phyloP scores from a whole-genome alignment of 1,139 yeast species.

The Sugiyamaella japonica region DNA sequence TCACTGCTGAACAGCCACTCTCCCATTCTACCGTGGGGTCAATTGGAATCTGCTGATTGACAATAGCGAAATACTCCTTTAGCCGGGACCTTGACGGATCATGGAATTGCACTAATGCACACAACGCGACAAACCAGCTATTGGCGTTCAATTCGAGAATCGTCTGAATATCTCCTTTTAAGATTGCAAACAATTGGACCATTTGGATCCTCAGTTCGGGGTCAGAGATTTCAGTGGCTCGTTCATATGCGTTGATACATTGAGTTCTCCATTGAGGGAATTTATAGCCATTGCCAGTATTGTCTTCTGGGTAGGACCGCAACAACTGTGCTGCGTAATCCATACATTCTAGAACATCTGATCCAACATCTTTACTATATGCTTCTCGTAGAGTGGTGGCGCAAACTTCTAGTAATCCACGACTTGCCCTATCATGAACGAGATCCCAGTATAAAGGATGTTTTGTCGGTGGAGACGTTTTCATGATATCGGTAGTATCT shows the following conservation, averaged over 20 bases:
- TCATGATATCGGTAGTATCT: constrained; percentile 29
- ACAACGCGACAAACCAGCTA: constrained; percentile 12
- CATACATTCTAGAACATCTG: constrained; percentile 25
- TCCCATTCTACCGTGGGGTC: constrained; percentile 55
- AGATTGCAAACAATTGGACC: constrained; percentile 24
- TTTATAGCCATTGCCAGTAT: constrained; percentile 18
- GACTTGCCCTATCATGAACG: constrained; percentile 54
- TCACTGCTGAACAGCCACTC: constrained; percentile 57
- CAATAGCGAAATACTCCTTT: constrained; percentile 45
- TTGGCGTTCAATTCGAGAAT: constrained; percentile 49
- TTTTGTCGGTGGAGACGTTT: constrained; percentile 49
- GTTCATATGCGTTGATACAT: constrained; percentile 21
- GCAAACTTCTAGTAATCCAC: constrained; percentile 65
- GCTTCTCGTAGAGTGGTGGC: constrained; percentile 24
- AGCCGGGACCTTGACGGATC: constrained; percentile 53
- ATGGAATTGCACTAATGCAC: constrained; percentile 54
- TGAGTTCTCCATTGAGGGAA: constrained; percentile 34
- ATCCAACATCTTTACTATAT: constrained; percentile 16
- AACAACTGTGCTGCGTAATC: constrained; percentile 27
- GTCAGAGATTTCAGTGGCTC: constrained; percentile 22
- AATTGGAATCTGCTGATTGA: constrained; percentile 41
- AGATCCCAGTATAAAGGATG: constrained; percentile 68
- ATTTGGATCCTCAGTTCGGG: constrained; percentile 24
- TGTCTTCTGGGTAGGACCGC: constrained; percentile 27
- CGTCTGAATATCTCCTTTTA: constrained; percentile 54